Percentiles rank a stretch among this genome's conserved stretches.
Evolutionary conservation across 371 early-diverging fungal species (phyloP).

Genomic region (Apophysomyces elegans): DNA sequence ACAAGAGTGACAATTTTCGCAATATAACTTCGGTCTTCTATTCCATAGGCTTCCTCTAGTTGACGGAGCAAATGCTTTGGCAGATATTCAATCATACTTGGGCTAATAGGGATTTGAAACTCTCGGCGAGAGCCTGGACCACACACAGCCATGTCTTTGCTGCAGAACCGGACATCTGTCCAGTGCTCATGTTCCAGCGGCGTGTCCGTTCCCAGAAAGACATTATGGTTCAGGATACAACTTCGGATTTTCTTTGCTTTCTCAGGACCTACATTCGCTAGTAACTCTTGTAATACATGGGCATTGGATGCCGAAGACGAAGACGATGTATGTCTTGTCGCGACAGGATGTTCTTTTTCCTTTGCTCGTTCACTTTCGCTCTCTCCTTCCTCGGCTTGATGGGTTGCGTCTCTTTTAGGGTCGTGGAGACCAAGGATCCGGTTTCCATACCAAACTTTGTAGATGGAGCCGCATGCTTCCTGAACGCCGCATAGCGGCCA

Average conservation of each 20-base stretch:
- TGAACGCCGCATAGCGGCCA: conserved; percentile 10
- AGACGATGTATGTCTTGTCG: too few relatives aligned
- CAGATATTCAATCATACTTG: neutral
- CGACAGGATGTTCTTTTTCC: neutral
- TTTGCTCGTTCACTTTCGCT: neutral
- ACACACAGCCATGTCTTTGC: conserved; percentile 1
- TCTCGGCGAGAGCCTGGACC: conserved; percentile 3
- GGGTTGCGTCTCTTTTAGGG: neutral
- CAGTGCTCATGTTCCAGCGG: neutral
- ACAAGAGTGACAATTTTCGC: neutral
- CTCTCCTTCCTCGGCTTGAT: neutral
- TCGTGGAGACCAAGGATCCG: neutral
- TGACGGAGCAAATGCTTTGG: neutral
- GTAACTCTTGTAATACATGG: neutral
- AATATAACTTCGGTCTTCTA: neutral
- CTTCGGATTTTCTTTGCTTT: neutral
- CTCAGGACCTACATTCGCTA: neutral
- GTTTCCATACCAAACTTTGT: neutral
- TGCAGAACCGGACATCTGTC: neutral
- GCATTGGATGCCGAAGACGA: too few relatives aligned
- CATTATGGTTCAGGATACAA: conserved; percentile 7
- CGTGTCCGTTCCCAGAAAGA: conserved; percentile 10
- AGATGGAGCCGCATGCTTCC: conserved; percentile 1
- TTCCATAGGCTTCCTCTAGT: conserved; percentile 9
- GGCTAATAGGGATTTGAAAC: conserved; percentile 7